A percentile compares a stretch with the other conserved stretches of the same genome.
Evolutionary conservation across 1,284 basidiomycete genomes (phyloP).

Genomic region (Irpex sp.): DNA sequence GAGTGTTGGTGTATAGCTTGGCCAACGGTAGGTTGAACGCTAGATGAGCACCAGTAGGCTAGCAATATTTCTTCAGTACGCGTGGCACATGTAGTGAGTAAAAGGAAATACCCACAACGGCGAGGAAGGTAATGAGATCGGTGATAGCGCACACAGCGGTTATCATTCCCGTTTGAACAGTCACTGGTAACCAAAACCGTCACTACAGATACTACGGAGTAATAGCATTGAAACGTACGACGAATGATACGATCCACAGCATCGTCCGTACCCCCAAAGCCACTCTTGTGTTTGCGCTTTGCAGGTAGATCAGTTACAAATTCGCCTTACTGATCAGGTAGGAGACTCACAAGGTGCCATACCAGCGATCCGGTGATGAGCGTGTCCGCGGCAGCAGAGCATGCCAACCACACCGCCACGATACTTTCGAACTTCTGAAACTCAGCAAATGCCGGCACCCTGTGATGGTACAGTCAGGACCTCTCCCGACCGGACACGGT

Average conservation of each 20-base stretch:
- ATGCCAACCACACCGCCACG: slow-evolving; percentile 16
- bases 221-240: background rate
- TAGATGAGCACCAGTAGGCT: slow-evolving; percentile 24
- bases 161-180: slow-evolving; percentile 36
- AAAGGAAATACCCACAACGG: slow-evolving; percentile 16
- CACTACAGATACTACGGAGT: background rate
- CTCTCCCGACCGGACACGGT: background rate
- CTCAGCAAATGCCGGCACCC: slow-evolving; percentile 26
- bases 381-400: slow-evolving; percentile 31
- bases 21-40: slow-evolving; percentile 39
- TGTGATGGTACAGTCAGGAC: slow-evolving; percentile 18
- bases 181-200: slow-evolving; percentile 23
- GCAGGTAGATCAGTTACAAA: background rate
- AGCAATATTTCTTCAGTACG: background rate
- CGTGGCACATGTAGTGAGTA: background rate
- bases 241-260: slow-evolving; percentile 2
- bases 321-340: background rate
- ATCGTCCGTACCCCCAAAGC: slow-evolving; percentile 1
- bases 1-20: slow-evolving; percentile 41
- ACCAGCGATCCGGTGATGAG: slow-evolving; percentile 33
- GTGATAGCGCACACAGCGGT: slow-evolving; percentile 22
- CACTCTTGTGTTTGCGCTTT: slow-evolving; percentile 8
- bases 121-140: slow-evolving; percentile 8
- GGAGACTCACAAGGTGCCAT: slow-evolving; percentile 31
- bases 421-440: slow-evolving; percentile 29